Evolutionary conservation across 2,329 filamentous ascomycete species (phyloP), one percentile per base, ranked within the genome.

Genomic region (Lecanicillium sp.): DNA sequence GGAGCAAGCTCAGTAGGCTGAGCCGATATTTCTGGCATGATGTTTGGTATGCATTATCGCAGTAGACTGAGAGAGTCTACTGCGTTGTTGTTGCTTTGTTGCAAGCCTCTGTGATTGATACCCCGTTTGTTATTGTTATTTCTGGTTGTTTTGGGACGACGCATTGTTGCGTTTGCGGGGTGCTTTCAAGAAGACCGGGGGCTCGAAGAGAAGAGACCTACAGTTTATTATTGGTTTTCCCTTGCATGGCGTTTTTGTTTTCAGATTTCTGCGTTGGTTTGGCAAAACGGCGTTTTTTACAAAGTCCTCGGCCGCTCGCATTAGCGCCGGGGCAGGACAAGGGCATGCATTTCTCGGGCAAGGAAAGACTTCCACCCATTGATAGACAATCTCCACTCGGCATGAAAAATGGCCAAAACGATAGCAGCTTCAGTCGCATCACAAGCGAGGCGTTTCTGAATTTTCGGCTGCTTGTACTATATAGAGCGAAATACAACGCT

Each of bases 311-410:
- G 29, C 29, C 13, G n/a, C n/a, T 31, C 22, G 22, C 7, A 25
- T 31, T 31, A 6, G n/a, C 22, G 38, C 38, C 38, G 25, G 38
- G 33, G 17, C 7, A 5, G 27, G 12, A 17, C 28, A 22, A 12
- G 10, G 14, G 13, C n/a, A 17, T n/a, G 12, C 15, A 15, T 27
- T 36, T 19, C 17, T 15, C 18, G 33, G 38, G 32, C 35, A 31
- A 31, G 30, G 35, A 40, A 35, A 40, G 31, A n/a, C n/a, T 25
- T 25, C 29, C 12, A 28, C 33, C 33, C 25, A 28, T 48, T 52
- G 47, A 64, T 68, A 70, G 64, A 70, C 57, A 62, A 67, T 66
- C 68, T 69, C 68, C 64, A 67, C 68, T 72, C 64, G 59, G 57
- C 58, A 65, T 60, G 46, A 54, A 51, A 50, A 48, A 56, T 54